These are phyloP conservation scores for Haplosporangium sp. DNA, from an alignment of 371 early-diverging fungal species.

Conservation along the genomic window DNA sequence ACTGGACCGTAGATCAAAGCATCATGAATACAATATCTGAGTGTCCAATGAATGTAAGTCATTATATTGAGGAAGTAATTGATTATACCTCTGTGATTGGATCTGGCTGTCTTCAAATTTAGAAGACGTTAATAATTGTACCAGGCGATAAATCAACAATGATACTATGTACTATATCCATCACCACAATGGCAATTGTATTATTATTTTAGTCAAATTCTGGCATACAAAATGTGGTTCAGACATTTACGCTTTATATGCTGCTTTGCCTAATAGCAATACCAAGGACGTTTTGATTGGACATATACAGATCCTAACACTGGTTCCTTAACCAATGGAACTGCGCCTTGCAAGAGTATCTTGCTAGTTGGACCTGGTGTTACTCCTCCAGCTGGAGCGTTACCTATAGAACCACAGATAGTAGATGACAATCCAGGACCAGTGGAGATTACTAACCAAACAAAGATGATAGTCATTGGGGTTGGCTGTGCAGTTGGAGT, in stretches of 20 bases:
- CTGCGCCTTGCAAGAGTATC: constrained; percentile 22
- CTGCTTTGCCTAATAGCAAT: constrained; percentile 30
- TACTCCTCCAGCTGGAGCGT: neutral
- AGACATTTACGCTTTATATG: neutral
- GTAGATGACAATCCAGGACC: constrained; percentile 15
- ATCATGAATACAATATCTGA: constrained; percentile 13
- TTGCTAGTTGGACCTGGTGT: constrained; percentile 27
- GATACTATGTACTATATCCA: too few species aligned
- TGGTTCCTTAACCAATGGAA: neutral
- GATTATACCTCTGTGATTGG: neutral
- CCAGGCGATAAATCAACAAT: neutral
- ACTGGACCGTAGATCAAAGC: constrained; percentile 29
- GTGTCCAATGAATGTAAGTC: constrained; percentile 36
- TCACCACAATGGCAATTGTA: too few species aligned
- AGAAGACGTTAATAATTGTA: neutral
- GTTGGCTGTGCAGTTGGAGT: constrained; percentile 45
- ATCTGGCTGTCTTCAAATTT: neutral
- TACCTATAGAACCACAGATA: neutral
- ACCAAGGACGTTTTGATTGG: constrained; percentile 31
- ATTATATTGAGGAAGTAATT: neutral
- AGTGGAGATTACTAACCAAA: constrained; percentile 25
- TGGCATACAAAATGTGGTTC: neutral
- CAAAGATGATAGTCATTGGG: constrained; percentile 35
- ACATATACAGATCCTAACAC: constrained; percentile 17
- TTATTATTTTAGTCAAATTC: too few species aligned